These are phyloP conservation scores for Pythium coloratum DNA, from an alignment of 352 stramenopile species.

Conservation along the genomic window DNA sequence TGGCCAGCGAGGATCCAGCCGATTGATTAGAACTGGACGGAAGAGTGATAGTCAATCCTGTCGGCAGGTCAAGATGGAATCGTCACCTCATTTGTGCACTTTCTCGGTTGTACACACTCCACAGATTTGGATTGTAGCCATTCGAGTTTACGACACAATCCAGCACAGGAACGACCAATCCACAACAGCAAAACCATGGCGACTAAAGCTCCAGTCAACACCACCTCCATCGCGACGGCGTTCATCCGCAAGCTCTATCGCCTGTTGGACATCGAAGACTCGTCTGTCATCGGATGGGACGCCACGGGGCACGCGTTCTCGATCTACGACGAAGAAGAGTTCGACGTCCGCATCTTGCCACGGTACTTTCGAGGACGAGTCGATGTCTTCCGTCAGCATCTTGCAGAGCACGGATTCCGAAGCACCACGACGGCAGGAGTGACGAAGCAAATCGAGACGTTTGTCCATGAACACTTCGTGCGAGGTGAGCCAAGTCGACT, in stretches of 20 bases:
- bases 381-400: slow-evolving; percentile 69
- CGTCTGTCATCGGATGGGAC: slow-evolving; percentile 59
- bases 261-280: slow-evolving; percentile 69
- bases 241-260: slow-evolving; percentile 84
- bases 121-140: neutral
- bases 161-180: neutral
- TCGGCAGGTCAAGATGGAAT: too few relatives aligned
- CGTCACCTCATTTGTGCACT: slow-evolving; percentile 25
- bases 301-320: slow-evolving; percentile 50
- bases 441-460: slow-evolving; percentile 45
- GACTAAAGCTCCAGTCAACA: slow-evolving; percentile 15
- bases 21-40: neutral
- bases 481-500: slow-evolving; percentile 49
- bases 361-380: slow-evolving; percentile 67
- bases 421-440: slow-evolving; percentile 28
- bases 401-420: slow-evolving; percentile 64
- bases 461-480: slow-evolving; percentile 52
- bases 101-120: slow-evolving; percentile 14
- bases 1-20: neutral
- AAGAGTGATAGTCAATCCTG: slow-evolving; percentile 20
- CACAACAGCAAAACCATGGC: neutral
- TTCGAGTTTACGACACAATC: slow-evolving; percentile 1
- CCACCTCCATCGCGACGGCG: slow-evolving; percentile 57
- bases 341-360: slow-evolving; percentile 53
- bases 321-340: slow-evolving; percentile 50